Evolutionary conservation across 805 yeast genomes (phyloP).

Genomic region (Pichia heedii): DNA sequence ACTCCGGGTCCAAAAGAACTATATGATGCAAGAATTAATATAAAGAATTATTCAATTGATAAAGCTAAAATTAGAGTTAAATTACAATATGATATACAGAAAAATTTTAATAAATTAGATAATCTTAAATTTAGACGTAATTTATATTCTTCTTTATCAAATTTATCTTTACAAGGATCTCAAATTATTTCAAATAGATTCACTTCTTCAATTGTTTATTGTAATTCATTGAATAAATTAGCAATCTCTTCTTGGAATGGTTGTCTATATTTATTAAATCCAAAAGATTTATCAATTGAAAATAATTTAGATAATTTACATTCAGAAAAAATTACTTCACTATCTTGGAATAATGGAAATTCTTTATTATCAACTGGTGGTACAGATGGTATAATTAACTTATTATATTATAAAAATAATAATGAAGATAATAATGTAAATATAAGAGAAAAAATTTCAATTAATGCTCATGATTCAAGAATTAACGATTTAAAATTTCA

Average conservation of each 20-base stretch:
- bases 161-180: slow-evolving; percentile 47
- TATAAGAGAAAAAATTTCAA: neutral
- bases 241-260: slow-evolving; percentile 88
- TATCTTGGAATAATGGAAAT: slow-evolving; percentile 45
- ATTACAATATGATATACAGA: slow-evolving; percentile 24
- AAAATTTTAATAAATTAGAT: slow-evolving; percentile 22
- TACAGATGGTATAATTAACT: slow-evolving; percentile 32
- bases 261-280: slow-evolving; percentile 40
- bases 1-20: slow-evolving; percentile 66
- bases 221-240: slow-evolving; percentile 30
- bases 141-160: slow-evolving; percentile 18
- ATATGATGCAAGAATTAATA: slow-evolving; percentile 38
- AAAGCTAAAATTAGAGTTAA: slow-evolving; percentile 36
- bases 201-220: slow-evolving; percentile 46
- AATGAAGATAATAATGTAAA: neutral
- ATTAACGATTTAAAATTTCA: slow-evolving; percentile 57
- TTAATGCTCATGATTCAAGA: slow-evolving; percentile 43
- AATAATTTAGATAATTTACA: slow-evolving; percentile 27
- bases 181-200: slow-evolving; percentile 67
- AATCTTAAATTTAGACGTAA: slow-evolving; percentile 12
- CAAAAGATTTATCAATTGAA: slow-evolving; percentile 27
- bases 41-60: slow-evolving; percentile 44
- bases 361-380: slow-evolving; percentile 33
- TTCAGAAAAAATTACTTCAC: slow-evolving; percentile 58
- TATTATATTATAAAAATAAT: slow-evolving; percentile 3